phyloP scores from a whole-genome alignment of 176 grass and related monocot genomes.

The Aegilops bicornis region DNA sequence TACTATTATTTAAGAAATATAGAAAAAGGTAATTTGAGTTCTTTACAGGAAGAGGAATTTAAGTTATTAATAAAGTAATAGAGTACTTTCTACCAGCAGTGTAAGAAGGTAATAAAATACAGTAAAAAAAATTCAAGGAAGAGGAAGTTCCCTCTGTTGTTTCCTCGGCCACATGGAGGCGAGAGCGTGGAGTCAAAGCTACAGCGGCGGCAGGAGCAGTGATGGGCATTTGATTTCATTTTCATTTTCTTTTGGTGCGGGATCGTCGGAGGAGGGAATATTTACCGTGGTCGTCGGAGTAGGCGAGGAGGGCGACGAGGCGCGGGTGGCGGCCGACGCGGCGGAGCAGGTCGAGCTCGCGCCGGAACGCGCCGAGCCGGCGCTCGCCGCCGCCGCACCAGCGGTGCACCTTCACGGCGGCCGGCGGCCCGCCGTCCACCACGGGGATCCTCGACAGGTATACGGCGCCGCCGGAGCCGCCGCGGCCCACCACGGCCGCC shows the following conservation, averaged over 20 bases:
- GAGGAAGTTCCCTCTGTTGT: not conserved
- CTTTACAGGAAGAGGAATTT: no score
- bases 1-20: no score
- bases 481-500: conserved; percentile 63
- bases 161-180: not conserved
- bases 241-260: not conserved
- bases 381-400: conserved; percentile 68
- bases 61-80: not conserved
- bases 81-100: not conserved
- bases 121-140: not conserved
- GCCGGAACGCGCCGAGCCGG: conserved; percentile 54
- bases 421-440: not conserved
- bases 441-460: conserved; percentile 45
- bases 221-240: not conserved
- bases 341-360: conserved; percentile 82
- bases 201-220: not conserved
- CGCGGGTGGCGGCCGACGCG: conserved; percentile 51
- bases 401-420: conserved; percentile 66
- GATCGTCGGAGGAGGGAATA: not conserved
- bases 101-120: not conserved
- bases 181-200: conserved; percentile 7
- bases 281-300: conserved; percentile 73
- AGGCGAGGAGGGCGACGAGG: conserved; percentile 71
- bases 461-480: conserved; percentile 82
- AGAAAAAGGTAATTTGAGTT: no score